A percentile compares a stretch with the other conserved stretches of the same genome.
Conservation (phyloP, 2,329 filamentous ascomycete species). For the Parastagonospora nodorum region DNA sequence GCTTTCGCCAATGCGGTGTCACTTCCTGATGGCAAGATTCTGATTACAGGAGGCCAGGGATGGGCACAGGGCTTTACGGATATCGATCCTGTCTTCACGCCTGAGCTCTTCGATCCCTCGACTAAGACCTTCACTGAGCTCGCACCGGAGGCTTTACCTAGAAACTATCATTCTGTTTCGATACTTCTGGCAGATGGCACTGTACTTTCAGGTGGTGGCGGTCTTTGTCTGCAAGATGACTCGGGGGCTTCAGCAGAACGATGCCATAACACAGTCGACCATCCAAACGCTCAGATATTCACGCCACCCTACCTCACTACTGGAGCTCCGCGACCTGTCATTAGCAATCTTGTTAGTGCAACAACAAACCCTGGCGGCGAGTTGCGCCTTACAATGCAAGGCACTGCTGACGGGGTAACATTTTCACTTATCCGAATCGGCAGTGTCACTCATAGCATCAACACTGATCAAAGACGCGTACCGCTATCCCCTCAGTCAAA, state of each 20-base stretch:
- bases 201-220: constrained; percentile 26
- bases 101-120: constrained; percentile 26
- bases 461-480: constrained; percentile 26
- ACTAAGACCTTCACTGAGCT: constrained; percentile 22
- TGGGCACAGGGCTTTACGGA: constrained; percentile 19
- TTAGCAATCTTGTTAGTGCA: constrained; percentile 7
- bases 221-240: constrained; percentile 21
- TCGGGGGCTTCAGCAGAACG: constrained; percentile 37
- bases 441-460: constrained; percentile 28
- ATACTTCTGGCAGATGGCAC: constrained; percentile 27
- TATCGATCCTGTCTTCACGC: constrained; percentile 14
- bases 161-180: constrained; percentile 29
- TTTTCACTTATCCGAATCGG: constrained; percentile 26
- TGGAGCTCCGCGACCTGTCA: constrained; percentile 16
- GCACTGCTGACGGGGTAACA: constrained; percentile 8
- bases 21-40: constrained; percentile 28
- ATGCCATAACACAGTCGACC: constrained; percentile 54
- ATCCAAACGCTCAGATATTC: constrained; percentile 58
- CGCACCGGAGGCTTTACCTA: constrained; percentile 15
- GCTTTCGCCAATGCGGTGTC: constrained; percentile 25
- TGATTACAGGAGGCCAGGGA: constrained; percentile 28
- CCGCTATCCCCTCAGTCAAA: constrained; percentile 11
- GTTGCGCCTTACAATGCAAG: constrained; percentile 15
- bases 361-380: constrained; percentile 15
- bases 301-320: constrained; percentile 60